Evolutionary conservation across 148 eudicot genomes (phyloP), one percentile per base, ranked within the genome.

Genomic region (Diospyros lotus): DNA sequence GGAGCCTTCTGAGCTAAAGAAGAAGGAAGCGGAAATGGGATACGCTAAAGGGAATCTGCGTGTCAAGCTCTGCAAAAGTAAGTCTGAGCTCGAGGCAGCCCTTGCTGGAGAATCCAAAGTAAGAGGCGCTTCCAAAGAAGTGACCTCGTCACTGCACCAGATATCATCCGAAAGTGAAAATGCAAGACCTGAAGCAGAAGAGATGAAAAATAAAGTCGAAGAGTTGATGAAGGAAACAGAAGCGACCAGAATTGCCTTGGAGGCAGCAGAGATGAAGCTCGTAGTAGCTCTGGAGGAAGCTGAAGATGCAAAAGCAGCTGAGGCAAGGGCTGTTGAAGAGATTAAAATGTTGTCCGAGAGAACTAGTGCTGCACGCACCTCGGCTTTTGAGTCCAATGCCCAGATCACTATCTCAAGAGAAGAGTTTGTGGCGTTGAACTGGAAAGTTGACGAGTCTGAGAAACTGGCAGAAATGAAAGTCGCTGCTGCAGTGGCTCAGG

Each of bases 401-500:
- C 83, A 81, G 17, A 87, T 93, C 60, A 80, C 85, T 3, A 79
- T 91, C 13, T 90, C 96, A 0, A 83, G 80, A 78, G 93, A 90
- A 53, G 93, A 93, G 73, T 82, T 82, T 55, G 84, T 87, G 77
- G 85, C 90, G 6, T 82, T 89, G 74, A 93, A 84, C 77, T 63
- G 85, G 71, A 93, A 93, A 72, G 93, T 82, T 15, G 91, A 86
- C 63, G 98, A 89, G 73, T 84, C 93, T 0, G 85, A 86, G 52
- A 85, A 81, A 48, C 74, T 90, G 44, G 83, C 90, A 9, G 93
- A 82, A 42, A 84, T 89, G 85, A 89, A 83, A 82, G 93, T 93
- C 66, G 90, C 81, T 43, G 96, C 98, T 76, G 98, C 92, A 39
- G 76, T 87, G 83, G 93, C 98, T 58, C 93, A 90, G 75, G 93